Conservation (phyloP, 2,329 filamentous ascomycete species). For the Xylariaceae sp. region DNA sequence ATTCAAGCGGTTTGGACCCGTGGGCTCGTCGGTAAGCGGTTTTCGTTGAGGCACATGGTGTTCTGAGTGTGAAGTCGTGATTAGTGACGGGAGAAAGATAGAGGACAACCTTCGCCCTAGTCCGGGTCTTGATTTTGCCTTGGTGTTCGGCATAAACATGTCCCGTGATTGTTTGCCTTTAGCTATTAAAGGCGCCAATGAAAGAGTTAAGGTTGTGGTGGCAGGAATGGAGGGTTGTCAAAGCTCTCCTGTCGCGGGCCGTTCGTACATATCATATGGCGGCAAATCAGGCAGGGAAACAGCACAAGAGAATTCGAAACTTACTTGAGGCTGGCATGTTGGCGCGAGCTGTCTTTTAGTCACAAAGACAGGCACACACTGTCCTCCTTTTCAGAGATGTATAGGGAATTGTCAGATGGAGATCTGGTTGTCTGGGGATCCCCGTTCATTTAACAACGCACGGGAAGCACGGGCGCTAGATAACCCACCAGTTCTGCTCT, state of each 20-base stretch:
- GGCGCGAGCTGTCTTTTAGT: slow-evolving; percentile 15
- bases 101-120: slow-evolving; percentile 36
- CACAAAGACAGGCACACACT: slow-evolving; percentile 5
- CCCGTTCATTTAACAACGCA: slow-evolving; percentile 22
- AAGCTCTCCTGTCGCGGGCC: slow-evolving; percentile 11
- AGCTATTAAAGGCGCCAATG: slow-evolving; percentile 14
- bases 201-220: slow-evolving; percentile 14
- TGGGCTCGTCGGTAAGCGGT: slow-evolving; percentile 34
- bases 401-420: slow-evolving; percentile 21
- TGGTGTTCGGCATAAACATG: slow-evolving; percentile 21
- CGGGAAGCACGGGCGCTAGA: slow-evolving; percentile 1
- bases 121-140: slow-evolving; percentile 35
- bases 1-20: slow-evolving; percentile 22
- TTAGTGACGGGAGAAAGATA: slow-evolving; percentile 43
- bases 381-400: slow-evolving; percentile 7
- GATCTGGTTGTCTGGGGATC: slow-evolving; percentile 21
- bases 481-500: background rate
- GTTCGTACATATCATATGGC: background rate
- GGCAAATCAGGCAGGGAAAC: background rate
- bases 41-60: slow-evolving; percentile 35
- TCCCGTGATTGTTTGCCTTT: slow-evolving; percentile 2
- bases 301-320: slow-evolving; percentile 15
- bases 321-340: slow-evolving; percentile 30
- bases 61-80: slow-evolving; percentile 35
- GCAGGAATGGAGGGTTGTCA: slow-evolving; percentile 1